Evolutionary conservation across 305 asterid species (phyloP).

Genomic region (Solanum hybrid): DNA sequence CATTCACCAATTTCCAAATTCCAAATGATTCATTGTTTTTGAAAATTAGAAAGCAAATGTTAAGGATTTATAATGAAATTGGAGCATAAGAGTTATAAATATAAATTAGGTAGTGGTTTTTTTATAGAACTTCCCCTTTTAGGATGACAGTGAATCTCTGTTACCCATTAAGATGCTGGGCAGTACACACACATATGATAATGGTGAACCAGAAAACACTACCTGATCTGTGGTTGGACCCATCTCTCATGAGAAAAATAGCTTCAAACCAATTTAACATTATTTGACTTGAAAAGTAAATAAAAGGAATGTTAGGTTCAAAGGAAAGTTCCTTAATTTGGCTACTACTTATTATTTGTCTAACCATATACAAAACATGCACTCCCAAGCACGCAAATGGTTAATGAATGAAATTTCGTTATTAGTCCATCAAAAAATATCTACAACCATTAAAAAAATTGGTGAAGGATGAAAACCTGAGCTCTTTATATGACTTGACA

Average conservation of each 20-base stretch:
- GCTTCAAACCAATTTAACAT: not conserved
- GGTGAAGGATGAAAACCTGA: not conserved
- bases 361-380: not conserved
- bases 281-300: not conserved
- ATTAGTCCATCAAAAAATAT: not conserved
- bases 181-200: not conserved
- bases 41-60: not conserved
- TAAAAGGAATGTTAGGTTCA: not conserved
- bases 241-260: constrained; percentile 2
- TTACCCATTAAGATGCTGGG: constrained; percentile 3
- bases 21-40: not conserved
- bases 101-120: not conserved
- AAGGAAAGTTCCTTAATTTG: constrained; percentile 2
- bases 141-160: not conserved
- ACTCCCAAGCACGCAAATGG: not conserved
- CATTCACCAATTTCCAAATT: not conserved
- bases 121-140: not conserved
- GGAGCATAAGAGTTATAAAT: not conserved
- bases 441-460: not conserved
- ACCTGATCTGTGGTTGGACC: constrained; percentile 15
- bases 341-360: not conserved
- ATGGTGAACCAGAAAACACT: constrained; percentile 5
- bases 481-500: not conserved
- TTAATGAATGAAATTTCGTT: not conserved
- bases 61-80: not conserved